Conservation (phyloP, 371 early-diverging fungal species). For the Mucor sp. region DNA sequence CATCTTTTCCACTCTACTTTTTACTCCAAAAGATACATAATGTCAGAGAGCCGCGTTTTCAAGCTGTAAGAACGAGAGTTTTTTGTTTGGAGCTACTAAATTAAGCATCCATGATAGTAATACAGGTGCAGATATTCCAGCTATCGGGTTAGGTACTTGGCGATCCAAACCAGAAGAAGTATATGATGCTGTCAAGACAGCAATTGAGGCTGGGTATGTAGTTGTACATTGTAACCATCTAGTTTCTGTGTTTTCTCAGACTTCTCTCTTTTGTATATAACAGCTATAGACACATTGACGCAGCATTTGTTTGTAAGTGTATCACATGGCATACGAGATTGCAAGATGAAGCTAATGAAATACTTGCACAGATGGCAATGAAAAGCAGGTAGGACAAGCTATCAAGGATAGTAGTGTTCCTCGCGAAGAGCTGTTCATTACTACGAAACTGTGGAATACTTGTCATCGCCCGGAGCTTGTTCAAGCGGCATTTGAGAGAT, state of each 20-base stretch:
- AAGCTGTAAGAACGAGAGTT: conserved; percentile 1
- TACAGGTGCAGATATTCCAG: conserved; percentile 30
- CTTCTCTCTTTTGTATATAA: background rate
- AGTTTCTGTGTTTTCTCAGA: background rate
- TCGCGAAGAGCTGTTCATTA: conserved; percentile 70
- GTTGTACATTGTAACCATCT: background rate
- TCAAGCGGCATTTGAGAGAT: conserved; percentile 42
- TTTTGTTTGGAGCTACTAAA: background rate
- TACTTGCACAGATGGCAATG: conserved; percentile 25
- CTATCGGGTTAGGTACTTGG: conserved; percentile 46
- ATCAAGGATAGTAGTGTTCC: conserved; percentile 50
- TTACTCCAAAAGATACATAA: background rate
- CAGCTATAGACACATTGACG: conserved; percentile 31
- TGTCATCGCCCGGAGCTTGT: conserved; percentile 57
- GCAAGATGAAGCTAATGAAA: background rate
- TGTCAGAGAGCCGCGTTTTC: conserved; percentile 8
- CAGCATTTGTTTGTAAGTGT: conserved; percentile 34
- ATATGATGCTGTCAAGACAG: conserved; percentile 45
- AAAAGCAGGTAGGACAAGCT: conserved; percentile 41
- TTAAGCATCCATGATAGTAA: conserved; percentile 13
- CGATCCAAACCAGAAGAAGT: conserved; percentile 42
- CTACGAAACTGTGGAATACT: conserved; percentile 76
- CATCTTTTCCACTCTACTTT: background rate
- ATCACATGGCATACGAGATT: background rate
- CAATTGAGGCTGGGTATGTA: conserved; percentile 41